Evolutionary conservation across 371 early-diverging fungal genomes (phyloP), one percentile per base, ranked within the genome.

Genomic region (Saksenaea vasiformis): DNA sequence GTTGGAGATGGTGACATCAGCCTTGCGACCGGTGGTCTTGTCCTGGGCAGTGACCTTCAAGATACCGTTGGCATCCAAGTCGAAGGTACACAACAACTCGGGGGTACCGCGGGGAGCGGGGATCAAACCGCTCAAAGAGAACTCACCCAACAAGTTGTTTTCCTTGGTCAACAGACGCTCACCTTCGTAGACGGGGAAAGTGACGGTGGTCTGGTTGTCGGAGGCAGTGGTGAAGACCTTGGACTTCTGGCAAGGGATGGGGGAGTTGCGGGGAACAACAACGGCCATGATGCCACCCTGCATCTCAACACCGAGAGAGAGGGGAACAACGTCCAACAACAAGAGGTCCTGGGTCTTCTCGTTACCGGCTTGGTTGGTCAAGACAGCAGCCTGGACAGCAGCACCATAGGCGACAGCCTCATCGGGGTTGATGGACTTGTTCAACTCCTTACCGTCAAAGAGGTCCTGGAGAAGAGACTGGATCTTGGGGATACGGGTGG

Each of bases 401-500:
- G 98, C 98, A 86, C 98, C 98, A 73, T 92, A 95, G 62, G 98
- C 94, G 69, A 98, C 95, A 68, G 95, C 95, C 78, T 96, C 96
- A 80, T 96, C 96, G 56, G 96, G 96, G 85, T 95, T 94, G 82
- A 95, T 91, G 60, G 91, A 90, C 86, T 93, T 90, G 87, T 84
- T 86, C 65, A 88, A 80, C 83, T 89, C 85, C 82, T 92, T 93
- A 64, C 92, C 93, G 73, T 92, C 88, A 76, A 97, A 97, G 83
- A 89, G 90, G 80, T 98, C 98, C 26, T 91, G 89, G 67, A 99
- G 90, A 69, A 99, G 89, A 84, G 96, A 91, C 83, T 96, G 97
- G 77, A 99, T 94, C 92, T 96, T 98, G 87, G 99, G 99, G 82
- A 99, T 99, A 91, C 99, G 98, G 67, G 99, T 98, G 73, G 98